Evolutionary conservation across 208 protist species (phyloP), one percentile per base, ranked within the genome.

Genomic region (Jaenimonas drosophilae): DNA sequence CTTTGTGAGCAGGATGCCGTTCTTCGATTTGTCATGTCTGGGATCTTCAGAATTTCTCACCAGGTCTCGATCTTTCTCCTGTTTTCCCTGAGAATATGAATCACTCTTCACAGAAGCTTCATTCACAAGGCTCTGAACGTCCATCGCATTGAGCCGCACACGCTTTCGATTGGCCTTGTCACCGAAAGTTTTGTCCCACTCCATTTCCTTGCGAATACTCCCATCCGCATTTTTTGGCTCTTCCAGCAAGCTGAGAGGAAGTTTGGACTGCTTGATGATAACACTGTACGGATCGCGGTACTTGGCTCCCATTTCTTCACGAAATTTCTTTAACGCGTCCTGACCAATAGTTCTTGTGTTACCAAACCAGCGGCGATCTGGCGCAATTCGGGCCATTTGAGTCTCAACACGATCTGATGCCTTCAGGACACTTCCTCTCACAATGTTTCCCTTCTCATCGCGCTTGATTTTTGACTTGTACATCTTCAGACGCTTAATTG

Each of bases 251-350:
- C 91, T 91, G 49, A 98, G 62, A 3, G 98, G 98, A n/a, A 99
- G 60, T 55, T 99, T 99, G 11, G 85, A 91, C 45, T 90, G 68
- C 56, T 97, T 95, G 48, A 99, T 75, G 11, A 99, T 59, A 17
- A 99, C 81, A 52, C 87, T 94, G 80, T 98, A 99, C 26, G 97
- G 97, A 70, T 99, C 97, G 34, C 95, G 77, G 31, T 91, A 83
- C 52, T 96, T 93, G 24, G 85, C 81, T 17, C 68, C 67, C 75
- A 99, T 93, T 49, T 97, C 96, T 26, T 98, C 88, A 21, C 95
- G 76, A 72, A 99, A 99, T 7, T 87, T 81, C 20, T 97, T 75
- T 9, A 99, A 64, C 33, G 98, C 81, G 33, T 98, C 84, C 60
- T 98, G 96, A 0, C 94, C 91, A 51, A 99, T 91, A 1, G 96